Evolutionary conservation across 192 early-diverging fungal species (phyloP), one percentile per base, ranked within the genome.

Genomic region (Chytriomyces sp.): DNA sequence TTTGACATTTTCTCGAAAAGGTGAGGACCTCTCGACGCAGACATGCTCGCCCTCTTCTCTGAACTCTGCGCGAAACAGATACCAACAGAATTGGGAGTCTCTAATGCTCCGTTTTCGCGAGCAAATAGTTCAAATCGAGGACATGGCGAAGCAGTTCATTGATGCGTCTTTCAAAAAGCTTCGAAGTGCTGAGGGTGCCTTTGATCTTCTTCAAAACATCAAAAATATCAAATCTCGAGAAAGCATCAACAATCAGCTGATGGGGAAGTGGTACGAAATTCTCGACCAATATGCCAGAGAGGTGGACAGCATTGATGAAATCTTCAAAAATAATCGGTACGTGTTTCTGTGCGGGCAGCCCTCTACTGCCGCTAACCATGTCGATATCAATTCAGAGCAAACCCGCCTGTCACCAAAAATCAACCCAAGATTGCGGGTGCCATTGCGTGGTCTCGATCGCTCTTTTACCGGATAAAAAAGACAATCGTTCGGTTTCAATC

Each of bases 61-160:
- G 2, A 62, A 45, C 53, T 50, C n/a, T 44, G 1, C 47, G 16
- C 45, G n/a, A 43, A 46, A 8, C 35, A 88, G 85, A 61, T 81
- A 88, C 67, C 87, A 90, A 53, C 72, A 81, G 18, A 82, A 84
- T 50, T 90, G 89, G 89, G 86, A 90, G 61, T 80, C 82, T 1
- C 61, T 90, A 10, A 89, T 90, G 88, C 74, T 78, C 20, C 78
- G 87, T n/a, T 90, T 90, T 76, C 83, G 89, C 5, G 89, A 90
- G 71, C 89, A 90, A 76, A 88, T 90, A 23, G 59, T 90, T 45
- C 87, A 90, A 69, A 90, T 90, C 59, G 89, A 90, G 67, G 89
- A 90, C 69, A 90, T 90, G 89, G 89, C 89, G 9, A 89, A 89
- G 74, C 89, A 90, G 61, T 90, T 90, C 72, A 90, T 90, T 59